Evolutionary conservation across 257 asterid species (phyloP).

Genomic region (Paulownia fortunei): DNA sequence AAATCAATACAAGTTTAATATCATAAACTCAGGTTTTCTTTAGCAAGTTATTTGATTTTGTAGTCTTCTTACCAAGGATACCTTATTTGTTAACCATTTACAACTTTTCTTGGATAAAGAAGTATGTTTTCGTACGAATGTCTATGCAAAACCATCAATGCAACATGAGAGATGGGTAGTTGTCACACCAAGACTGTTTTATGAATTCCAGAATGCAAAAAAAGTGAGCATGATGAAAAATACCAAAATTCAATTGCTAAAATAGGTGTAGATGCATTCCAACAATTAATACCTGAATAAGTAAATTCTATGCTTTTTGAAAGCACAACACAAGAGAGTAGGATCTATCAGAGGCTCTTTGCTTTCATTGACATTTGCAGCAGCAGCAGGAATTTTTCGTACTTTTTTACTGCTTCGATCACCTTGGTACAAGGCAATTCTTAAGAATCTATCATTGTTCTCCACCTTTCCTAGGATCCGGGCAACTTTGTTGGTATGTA

Average conservation of each 20-base stretch:
- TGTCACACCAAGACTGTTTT: not conserved
- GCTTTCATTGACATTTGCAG: slow-evolving; percentile 90
- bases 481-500: slow-evolving; percentile 89
- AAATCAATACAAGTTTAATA: not conserved
- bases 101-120: not conserved
- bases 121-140: not conserved
- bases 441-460: slow-evolving; percentile 92
- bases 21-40: slow-evolving; percentile 5
- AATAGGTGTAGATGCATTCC: slow-evolving; percentile 12
- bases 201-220: not conserved
- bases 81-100: slow-evolving; percentile 6
- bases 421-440: slow-evolving; percentile 97
- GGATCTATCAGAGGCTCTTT: slow-evolving; percentile 95
- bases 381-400: slow-evolving; percentile 87
- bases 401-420: slow-evolving; percentile 85
- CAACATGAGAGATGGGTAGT: not conserved
- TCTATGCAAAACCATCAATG: slow-evolving; percentile 16
- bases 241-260: not conserved
- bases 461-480: slow-evolving; percentile 97
- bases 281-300: slow-evolving; percentile 73
- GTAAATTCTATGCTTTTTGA: slow-evolving; percentile 95
- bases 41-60: not conserved
- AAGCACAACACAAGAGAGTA: slow-evolving; percentile 96
- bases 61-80: not conserved
- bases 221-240: not conserved